Base-by-base conservation (phyloP, 805 yeast genomes). In the Kregervanrija pseudodelftensis region DNA sequence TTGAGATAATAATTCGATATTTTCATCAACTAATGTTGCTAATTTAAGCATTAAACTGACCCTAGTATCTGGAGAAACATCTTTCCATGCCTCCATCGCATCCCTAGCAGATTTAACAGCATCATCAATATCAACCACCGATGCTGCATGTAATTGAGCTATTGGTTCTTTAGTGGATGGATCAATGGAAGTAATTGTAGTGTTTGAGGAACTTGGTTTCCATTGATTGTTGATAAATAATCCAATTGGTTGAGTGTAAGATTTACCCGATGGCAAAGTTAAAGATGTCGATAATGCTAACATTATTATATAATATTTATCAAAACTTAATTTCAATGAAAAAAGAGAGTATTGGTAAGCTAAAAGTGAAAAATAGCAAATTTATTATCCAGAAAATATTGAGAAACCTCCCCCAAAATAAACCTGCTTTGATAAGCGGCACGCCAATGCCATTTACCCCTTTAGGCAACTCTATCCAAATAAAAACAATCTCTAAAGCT, bases 141-240 rank as follows among this genome's bases (percentile, higher is more conserved):
- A 55, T 4, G 78, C 80, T 39, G 72, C 72, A 53, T 69, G 69
- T 39, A 77, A 72, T 4, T 70, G 61, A 4, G 74, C 59, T 47
- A 77, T 72, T 37, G 62, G 59, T 50, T 70, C 67, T 47, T 69
- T 78, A 11, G 77, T 76, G 4, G 77, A 61, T 13, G 82, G 82
- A 49, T 75, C 65, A 33, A 70, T 52, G 1, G 77, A 67, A 41
- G 69, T 74, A 28, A 75, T 61, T 30, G 58, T 61, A 8, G 77
- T 61, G 14, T 37, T 32, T 2, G 47, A 14, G 5, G 44, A 12
- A 11, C 10, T 15, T 22, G 45, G 30, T 30, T 59, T 52, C 60
- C 73, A 76, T 57, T 77, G 75, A 52, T 77, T 77, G 61, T 76
- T 70, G 56, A 78, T 77, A 60, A 77, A 80, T 49, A 80, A 65